A percentile compares a stretch with the other conserved stretches of the same genome.
phyloP scores from a whole-genome alignment of 805 yeast genomes.

The Nadsonia fulvescens region DNA sequence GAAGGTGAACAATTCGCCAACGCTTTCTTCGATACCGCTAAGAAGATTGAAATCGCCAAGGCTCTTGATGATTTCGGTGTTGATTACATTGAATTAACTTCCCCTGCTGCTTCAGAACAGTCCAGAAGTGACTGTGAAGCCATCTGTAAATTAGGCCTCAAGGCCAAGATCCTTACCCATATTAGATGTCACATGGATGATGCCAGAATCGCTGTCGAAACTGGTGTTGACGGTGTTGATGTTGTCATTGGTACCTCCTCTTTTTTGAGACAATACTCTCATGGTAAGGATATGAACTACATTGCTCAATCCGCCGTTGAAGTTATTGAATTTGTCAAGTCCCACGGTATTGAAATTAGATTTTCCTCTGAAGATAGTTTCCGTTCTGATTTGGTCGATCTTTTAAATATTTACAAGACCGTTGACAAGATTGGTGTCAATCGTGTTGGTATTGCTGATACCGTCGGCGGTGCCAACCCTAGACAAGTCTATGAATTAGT shows the following conservation, averaged over 20 bases:
- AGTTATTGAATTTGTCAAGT: constrained; percentile 92
- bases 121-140: constrained; percentile 90
- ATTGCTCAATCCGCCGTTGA: constrained; percentile 91
- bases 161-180: constrained; percentile 89
- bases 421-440: constrained; percentile 96
- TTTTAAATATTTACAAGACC: constrained; percentile 86
- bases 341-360: constrained; percentile 91
- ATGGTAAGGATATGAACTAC: constrained; percentile 97
- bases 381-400: constrained; percentile 89
- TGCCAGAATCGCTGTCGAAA: constrained; percentile 89
- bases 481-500: constrained; percentile 96
- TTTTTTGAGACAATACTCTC: constrained; percentile 83
- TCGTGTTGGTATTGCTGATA: constrained; percentile 98
- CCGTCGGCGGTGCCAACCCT: constrained; percentile 98
- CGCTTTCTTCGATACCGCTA: constrained; percentile 86
- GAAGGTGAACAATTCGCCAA: constrained; percentile 99
- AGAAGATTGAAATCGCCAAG: constrained; percentile 90
- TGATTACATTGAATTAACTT: constrained; percentile 94
- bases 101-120: constrained; percentile 96
- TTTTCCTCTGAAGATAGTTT: constrained; percentile 95
- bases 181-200: constrained; percentile 99
- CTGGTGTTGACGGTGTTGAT: constrained; percentile 98
- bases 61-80: constrained; percentile 97
- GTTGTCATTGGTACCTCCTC: constrained; percentile 96
- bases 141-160: constrained; percentile 89